Base-by-base conservation (phyloP, 108 stramenopile genomes). In the Cyclotella distinguenda region DNA sequence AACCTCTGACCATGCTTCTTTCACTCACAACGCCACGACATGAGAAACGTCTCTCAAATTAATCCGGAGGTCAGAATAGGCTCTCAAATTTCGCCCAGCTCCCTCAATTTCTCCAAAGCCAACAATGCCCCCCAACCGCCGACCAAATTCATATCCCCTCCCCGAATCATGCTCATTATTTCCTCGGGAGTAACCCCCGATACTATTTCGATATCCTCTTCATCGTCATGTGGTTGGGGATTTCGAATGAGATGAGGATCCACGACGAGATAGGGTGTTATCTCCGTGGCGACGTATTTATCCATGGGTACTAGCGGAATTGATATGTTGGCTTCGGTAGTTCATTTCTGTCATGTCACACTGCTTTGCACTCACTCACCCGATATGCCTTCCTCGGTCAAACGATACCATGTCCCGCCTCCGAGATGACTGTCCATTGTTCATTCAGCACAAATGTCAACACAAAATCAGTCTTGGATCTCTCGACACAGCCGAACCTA, bases 121-220 rank as follows among this genome's bases (percentile, higher is more conserved):
- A 90, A 52, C 22, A 89, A 64, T 25, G 71, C 62, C 0, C 85
- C 89, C 80, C 82, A 93, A 30, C 70, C 84, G n/a, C 86, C 84
- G 3, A 93, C 84, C 13, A 88, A 60, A 64, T 88, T 93, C 84
- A 90, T 82, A 61, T 93, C 84, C 39, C 92, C 92, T 12, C 71
- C 49, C 15, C 59, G 38, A 49, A 93, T 78, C 78, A 74, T 81
- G 39, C 55, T 48, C 77, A 82, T 62, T 55, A 93, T 76, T 46
- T 90, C 78, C 0, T 69, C 68, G 2, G 84, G 62, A 3, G 92
- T 50, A 0, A 89, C 82, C 19, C 78, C 81, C n/a, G 67, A 9
- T 1, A 93, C 54, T 22, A 90, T 80, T 72, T 90, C 84, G 42
- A 93, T 89, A 35, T 90, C 92, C 64, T 93, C 92, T 62, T 93